phyloP scores from a whole-genome alignment of 495 filamentous ascomycete species.

The Apodospora peruviana region DNA sequence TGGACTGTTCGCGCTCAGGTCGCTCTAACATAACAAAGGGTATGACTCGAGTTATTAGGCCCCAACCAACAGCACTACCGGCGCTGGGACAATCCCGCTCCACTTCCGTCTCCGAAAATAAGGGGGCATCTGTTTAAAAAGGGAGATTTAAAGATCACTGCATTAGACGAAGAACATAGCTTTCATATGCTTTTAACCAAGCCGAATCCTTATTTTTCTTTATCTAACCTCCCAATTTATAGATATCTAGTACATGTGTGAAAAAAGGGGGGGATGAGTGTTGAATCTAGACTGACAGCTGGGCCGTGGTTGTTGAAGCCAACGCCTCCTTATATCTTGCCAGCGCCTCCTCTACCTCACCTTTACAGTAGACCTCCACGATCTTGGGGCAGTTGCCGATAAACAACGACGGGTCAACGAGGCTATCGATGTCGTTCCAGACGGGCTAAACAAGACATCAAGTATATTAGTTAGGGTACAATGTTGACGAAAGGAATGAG shows the following conservation, averaged over 20 bases:
- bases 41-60: too few relatives aligned
- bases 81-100: neutral
- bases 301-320: conserved; percentile 17
- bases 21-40: too few relatives aligned
- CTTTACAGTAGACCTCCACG: conserved; percentile 42
- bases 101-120: neutral
- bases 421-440: conserved; percentile 62
- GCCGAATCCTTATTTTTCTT: neutral
- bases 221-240: neutral
- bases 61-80: too few relatives aligned
- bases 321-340: conserved; percentile 19
- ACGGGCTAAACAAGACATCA: conserved; percentile 56
- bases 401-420: conserved; percentile 69
- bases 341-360: conserved; percentile 19
- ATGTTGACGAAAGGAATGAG: neutral
- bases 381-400: conserved; percentile 49
- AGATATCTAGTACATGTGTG: neutral
- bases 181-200: neutral
- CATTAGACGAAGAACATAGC: too few relatives aligned
- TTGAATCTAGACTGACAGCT: conserved; percentile 25
- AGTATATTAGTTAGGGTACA: neutral
- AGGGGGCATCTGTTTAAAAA: neutral
- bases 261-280: too few relatives aligned
- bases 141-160: too few relatives aligned
- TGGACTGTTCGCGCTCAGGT: neutral